phyloP scores from a whole-genome alignment of 129 eudicot genomes.

The Deinandra increscens region DNA sequence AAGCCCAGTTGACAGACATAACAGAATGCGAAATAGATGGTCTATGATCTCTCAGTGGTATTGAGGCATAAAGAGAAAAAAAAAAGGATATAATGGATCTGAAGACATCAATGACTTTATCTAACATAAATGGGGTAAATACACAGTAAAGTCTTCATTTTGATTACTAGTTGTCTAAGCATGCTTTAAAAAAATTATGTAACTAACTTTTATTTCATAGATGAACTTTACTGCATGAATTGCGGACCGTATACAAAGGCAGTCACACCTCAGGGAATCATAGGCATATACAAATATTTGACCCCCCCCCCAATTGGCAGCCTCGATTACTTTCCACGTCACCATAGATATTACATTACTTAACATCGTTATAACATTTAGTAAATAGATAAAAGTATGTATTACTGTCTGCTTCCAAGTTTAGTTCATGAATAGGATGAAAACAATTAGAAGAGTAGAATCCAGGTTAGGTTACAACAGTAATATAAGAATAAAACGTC shows the following conservation, averaged over 20 bases:
- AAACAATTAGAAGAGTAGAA: not conserved
- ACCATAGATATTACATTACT: not conserved
- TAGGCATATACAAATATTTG: not conserved
- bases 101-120: not conserved
- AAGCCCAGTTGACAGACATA: not conserved
- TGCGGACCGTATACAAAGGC: not conserved
- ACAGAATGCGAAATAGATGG: not conserved
- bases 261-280: not conserved
- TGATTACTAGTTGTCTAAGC: not conserved
- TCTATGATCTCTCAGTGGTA: not conserved
- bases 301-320: not conserved
- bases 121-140: not conserved
- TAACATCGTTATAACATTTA: not conserved
- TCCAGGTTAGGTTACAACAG: not conserved
- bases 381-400: conserved; percentile 6
- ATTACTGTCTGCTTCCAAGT: not conserved
- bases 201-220: not conserved
- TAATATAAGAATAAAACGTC: conserved; percentile 7
- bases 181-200: not conserved
- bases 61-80: not conserved
- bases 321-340: not conserved
- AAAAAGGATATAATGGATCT: not conserved
- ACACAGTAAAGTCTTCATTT: not conserved
- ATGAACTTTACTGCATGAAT: not conserved
- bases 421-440: conserved; percentile 8